Evolutionary conservation across 495 filamentous ascomycete species (phyloP).

Genomic region (Aspergillus nidulans): DNA sequence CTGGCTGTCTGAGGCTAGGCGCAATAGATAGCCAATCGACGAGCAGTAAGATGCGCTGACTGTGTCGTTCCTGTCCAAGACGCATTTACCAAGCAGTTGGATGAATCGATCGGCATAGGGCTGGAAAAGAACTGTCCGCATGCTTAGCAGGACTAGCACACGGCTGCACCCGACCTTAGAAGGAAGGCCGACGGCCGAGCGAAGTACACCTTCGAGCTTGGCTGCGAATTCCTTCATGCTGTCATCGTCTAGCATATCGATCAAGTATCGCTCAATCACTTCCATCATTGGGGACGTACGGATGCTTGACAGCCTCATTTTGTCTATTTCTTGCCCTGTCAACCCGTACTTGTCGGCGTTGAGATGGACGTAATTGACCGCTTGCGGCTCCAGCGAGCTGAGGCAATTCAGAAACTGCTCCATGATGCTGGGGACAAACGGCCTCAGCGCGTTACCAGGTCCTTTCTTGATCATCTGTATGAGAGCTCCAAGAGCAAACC

Average conservation of each 20-base stretch:
- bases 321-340: conserved; percentile 79
- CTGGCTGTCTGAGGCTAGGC: conserved; percentile 65
- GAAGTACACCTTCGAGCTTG: conserved; percentile 70
- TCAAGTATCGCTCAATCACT: conserved; percentile 81
- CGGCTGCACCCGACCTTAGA: conserved; percentile 87
- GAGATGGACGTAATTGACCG: conserved; percentile 86
- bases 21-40: conserved; percentile 77
- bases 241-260: conserved; percentile 70
- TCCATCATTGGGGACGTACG: conserved; percentile 88
- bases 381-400: conserved; percentile 80
- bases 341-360: conserved; percentile 83
- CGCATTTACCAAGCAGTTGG: conserved; percentile 67
- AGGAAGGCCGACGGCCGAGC: conserved; percentile 80
- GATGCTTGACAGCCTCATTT: conserved; percentile 70
- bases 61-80: conserved; percentile 86
- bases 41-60: conserved; percentile 81
- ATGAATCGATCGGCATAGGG: conserved; percentile 76
- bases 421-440: conserved; percentile 76
- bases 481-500: conserved; percentile 67
- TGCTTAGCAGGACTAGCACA: conserved; percentile 81
- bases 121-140: conserved; percentile 65
- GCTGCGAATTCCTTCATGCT: conserved; percentile 71
- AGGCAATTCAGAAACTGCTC: conserved; percentile 75
- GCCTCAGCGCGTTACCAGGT: conserved; percentile 61
- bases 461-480: conserved; percentile 86